Conservation (phyloP, 441 rosid genomes). For the Pelargonium citronellum region DNA sequence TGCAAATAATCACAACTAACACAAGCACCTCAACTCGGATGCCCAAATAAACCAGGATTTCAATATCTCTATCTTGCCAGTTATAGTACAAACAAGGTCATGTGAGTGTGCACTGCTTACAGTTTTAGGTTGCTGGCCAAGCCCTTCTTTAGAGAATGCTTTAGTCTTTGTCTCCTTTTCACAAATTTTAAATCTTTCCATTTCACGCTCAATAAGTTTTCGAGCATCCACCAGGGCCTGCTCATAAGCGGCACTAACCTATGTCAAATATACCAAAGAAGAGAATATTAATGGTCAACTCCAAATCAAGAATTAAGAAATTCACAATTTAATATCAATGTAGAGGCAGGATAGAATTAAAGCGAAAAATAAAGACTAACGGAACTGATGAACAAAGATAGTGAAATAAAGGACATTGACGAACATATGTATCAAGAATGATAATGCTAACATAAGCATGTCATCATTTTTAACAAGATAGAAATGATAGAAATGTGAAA, state of each 20-base stretch:
- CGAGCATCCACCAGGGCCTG: constrained; percentile 37
- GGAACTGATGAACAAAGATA: too few species aligned
- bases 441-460: too few species aligned
- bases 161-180: constrained; percentile 99
- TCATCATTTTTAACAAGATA: too few species aligned
- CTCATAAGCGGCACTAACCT: constrained; percentile 99
- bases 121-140: constrained; percentile 98
- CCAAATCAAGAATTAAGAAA: constrained; percentile 16
- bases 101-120: constrained; percentile 39
- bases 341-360: too few species aligned
- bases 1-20: constrained; percentile 11
- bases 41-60: constrained; percentile 19
- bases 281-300: constrained; percentile 23
- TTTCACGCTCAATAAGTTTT: constrained; percentile 70
- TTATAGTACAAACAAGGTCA: constrained; percentile 10
- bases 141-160: constrained; percentile 99
- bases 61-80: constrained; percentile 16
- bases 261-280: constrained; percentile 30
- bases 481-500: too few species aligned
- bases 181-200: constrained; percentile 98
- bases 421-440: too few species aligned
- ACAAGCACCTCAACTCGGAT: constrained; percentile 18
- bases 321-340: too few species aligned
- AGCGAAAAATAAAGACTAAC: too few species aligned
- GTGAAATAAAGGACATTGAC: too few species aligned